These are phyloP conservation scores for Pseudophaeomoniella oleicola DNA, from an alignment of 2,329 filamentous ascomycete genomes.

Conservation along the genomic window DNA sequence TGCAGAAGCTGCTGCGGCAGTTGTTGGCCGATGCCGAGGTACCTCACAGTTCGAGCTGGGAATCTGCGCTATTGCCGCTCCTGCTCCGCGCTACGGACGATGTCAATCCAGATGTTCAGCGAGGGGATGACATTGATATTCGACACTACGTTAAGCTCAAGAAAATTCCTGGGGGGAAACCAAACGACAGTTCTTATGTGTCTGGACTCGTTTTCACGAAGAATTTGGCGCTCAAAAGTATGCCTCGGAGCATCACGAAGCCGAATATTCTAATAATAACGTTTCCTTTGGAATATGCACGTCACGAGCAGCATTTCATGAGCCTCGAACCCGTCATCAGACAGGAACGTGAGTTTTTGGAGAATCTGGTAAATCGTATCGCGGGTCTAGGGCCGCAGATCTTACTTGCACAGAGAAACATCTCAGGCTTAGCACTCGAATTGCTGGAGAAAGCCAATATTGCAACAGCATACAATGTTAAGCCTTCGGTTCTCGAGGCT, in stretches of 20 bases:
- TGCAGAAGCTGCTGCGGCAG: slow-evolving; percentile 71
- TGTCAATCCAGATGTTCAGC: slow-evolving; percentile 80
- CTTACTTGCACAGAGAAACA: slow-evolving; percentile 80
- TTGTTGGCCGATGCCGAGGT: slow-evolving; percentile 65
- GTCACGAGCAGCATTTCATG: slow-evolving; percentile 92
- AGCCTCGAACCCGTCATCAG: slow-evolving; percentile 92
- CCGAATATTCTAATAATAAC: slow-evolving; percentile 86
- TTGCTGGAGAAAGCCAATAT: slow-evolving; percentile 80
- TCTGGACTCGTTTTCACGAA: slow-evolving; percentile 96
- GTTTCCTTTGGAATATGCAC: slow-evolving; percentile 90
- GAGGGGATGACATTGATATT: slow-evolving; percentile 91
- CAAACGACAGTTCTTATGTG: slow-evolving; percentile 87
- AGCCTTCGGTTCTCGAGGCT: slow-evolving; percentile 86
- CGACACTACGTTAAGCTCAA: slow-evolving; percentile 96
- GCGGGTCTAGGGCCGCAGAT: slow-evolving; percentile 72
- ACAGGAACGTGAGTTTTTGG: slow-evolving; percentile 86
- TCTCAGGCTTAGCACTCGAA: slow-evolving; percentile 80
- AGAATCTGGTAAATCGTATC: slow-evolving; percentile 84
- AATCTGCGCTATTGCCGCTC: slow-evolving; percentile 79
- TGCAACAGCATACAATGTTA: slow-evolving; percentile 91
- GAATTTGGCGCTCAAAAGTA: slow-evolving; percentile 89
- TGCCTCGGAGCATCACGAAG: slow-evolving; percentile 71
- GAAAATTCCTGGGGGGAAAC: slow-evolving; percentile 80
- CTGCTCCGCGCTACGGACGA: slow-evolving; percentile 84
- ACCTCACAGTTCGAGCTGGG: slow-evolving; percentile 63